Base-by-base conservation (phyloP, 2,329 filamentous ascomycete species). In the Aspergillus brunneoviolaceus region DNA sequence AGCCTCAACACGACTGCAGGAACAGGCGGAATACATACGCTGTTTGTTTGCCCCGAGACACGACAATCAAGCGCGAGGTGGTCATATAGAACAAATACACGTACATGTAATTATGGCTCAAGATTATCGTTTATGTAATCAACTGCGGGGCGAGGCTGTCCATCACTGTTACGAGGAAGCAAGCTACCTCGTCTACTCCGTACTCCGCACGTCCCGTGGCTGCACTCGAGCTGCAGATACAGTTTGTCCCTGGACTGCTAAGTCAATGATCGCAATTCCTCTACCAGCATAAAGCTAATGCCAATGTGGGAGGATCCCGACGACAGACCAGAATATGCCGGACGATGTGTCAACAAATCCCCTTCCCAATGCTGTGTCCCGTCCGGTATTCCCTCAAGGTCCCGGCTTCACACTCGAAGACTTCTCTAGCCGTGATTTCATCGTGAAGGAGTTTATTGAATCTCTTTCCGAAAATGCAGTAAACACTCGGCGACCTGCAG, bases 381-480 rank as follows among this genome's bases (percentile, higher is more conserved):
- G 87, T 78, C 83, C 87, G 66, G 83, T 93, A 72, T 94, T 91
- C 73, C 89, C 89, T 59, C 87, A 87, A 75, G 90, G 89, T 45
- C 91, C 91, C 62, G 89, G 84, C 75, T 97, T 97, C 80, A 91
- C 87, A 10, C 83, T 98, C 62, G 91, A 96, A 49, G 92, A 93
- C 79, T 92, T 93, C 77, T 91, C 91, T 59, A 90, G 84, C 74
- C 90, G 90, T 70, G 95, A 98, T 79, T 99, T 98, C 72, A 97
- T 98, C 64, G 94, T 98, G 66, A 92, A 96, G 72, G 95, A 99
- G 79, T 99, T 99, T 74, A 89, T 99, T 69, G 96, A 99, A 75
- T 87, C 89, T 55, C 87, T 99, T 60, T 95, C 94, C 54, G 93
- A 98, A 64, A 90, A 84, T 67, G 90, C 92, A 23, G 85, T 92